phyloP scores from a whole-genome alignment of 495 filamentous ascomycete genomes.

The Echria macrotheca region DNA sequence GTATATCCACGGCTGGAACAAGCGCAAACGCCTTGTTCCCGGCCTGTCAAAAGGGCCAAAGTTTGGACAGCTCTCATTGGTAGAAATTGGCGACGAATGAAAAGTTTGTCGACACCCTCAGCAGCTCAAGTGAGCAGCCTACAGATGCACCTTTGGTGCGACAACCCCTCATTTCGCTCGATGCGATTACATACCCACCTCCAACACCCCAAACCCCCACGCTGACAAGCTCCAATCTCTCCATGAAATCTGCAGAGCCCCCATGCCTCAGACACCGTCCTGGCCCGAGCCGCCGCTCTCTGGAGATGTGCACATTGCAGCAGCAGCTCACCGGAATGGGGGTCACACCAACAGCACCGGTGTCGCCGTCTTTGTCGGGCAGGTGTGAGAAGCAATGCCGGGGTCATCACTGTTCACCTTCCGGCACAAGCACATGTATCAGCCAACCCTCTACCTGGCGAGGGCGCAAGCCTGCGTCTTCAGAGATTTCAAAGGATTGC shows the following conservation, averaged over 20 bases:
- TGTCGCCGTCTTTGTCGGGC: slow-evolving; percentile 18
- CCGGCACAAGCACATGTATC: neutral
- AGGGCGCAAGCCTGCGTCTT: too few species aligned
- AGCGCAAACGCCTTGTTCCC: too few species aligned
- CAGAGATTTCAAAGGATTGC: neutral
- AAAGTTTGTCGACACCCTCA: too few species aligned
- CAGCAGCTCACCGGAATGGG: slow-evolving; percentile 5
- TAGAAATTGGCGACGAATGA: too few species aligned
- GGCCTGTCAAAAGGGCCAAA: too few species aligned
- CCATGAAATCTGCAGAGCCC: slow-evolving; percentile 14
- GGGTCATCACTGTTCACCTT: slow-evolving; percentile 7
- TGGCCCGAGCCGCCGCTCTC: slow-evolving; percentile 7
- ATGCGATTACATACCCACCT: neutral
- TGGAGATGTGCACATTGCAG: slow-evolving; percentile 11
- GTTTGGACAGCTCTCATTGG: too few species aligned
- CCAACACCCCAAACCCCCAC: slow-evolving; percentile 15
- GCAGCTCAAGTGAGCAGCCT: too few species aligned
- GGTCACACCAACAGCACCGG: slow-evolving; percentile 15
- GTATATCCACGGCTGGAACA: too few species aligned
- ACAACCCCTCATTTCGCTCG: slow-evolving; percentile 10
- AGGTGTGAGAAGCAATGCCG: neutral
- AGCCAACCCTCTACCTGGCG: too few species aligned
- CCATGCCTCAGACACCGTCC: slow-evolving; percentile 5
- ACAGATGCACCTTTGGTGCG: too few species aligned
- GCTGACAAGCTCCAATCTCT: slow-evolving; percentile 23